Evolutionary conservation across 1,284 basidiomycete species (phyloP).

Genomic region (Ustanciosporium gigantosporum): DNA sequence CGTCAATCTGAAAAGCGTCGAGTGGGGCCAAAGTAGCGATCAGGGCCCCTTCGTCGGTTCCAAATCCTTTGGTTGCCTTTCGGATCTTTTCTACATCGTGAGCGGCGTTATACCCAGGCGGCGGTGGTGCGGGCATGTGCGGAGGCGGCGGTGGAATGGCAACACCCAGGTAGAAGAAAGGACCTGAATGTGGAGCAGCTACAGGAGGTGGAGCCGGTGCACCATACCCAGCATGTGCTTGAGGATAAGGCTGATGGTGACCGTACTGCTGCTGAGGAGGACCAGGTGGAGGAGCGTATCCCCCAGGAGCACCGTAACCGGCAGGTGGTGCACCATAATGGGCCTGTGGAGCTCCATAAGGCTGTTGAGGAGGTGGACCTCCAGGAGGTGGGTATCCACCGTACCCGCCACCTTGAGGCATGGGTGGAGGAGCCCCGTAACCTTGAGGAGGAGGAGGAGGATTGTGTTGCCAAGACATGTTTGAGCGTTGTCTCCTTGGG

Average conservation of each 20-base stretch:
- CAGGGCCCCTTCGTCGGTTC: conserved; percentile 49
- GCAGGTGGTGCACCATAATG: conserved; percentile 24
- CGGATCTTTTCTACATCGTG: conserved; percentile 52
- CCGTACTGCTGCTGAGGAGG: conserved; percentile 5
- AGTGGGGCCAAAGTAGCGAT: conserved; percentile 48
- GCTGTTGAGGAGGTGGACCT: neutral
- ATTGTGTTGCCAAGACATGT: conserved; percentile 43
- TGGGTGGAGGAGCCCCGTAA: conserved; percentile 34
- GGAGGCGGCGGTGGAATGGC: conserved; percentile 52
- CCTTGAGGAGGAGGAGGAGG: conserved; percentile 33
- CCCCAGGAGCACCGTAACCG: conserved; percentile 24
- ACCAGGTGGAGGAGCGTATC: conserved; percentile 25
- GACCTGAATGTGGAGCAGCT: conserved; percentile 4
- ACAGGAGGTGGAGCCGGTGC: conserved; percentile 26
- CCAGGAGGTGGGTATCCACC: neutral
- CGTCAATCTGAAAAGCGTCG: conserved; percentile 52
- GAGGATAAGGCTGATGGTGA: conserved; percentile 11
- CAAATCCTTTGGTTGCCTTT: conserved; percentile 59
- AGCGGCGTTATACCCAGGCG: conserved; percentile 50
- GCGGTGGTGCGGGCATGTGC: conserved; percentile 38
- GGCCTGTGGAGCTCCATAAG: neutral
- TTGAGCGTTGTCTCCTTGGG: neutral
- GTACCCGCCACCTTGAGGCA: conserved; percentile 30
- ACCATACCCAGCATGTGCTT: conserved; percentile 32
- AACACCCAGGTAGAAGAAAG: conserved; percentile 46